Evolutionary conservation across 208 protist genomes (phyloP).

Genomic region (Balamuthia mandrillaris): DNA sequence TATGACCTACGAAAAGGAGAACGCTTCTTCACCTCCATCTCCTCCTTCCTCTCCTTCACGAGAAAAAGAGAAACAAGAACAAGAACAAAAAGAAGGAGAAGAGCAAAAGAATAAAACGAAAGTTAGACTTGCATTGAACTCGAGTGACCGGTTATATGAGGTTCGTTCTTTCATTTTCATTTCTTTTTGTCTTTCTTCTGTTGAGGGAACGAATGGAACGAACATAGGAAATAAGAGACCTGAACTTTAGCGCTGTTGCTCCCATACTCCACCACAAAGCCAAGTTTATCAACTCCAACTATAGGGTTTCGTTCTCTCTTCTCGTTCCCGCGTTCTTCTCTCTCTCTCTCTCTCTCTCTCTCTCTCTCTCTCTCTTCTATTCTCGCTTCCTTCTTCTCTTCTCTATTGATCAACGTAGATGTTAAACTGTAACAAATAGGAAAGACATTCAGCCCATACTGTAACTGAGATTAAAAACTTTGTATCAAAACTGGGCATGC

Average conservation of each 20-base stretch:
- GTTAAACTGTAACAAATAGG: too few relatives aligned
- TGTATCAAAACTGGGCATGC: conserved; percentile 24
- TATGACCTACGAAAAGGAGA: background rate
- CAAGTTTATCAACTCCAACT: conserved; percentile 50
- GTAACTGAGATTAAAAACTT: conserved; percentile 49
- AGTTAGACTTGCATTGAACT: background rate
- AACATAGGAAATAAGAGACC: conserved; percentile 40
- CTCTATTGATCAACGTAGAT: too few relatives aligned
- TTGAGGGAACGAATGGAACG: background rate
- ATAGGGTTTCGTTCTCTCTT: background rate
- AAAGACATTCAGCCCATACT: conserved; percentile 24
- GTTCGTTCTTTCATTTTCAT: background rate
- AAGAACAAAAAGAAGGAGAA: background rate
- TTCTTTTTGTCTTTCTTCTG: background rate
- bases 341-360: background rate
- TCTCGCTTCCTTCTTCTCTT: too few relatives aligned
- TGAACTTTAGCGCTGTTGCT: conserved; percentile 51
- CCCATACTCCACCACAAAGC: conserved; percentile 55
- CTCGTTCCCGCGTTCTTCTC: background rate
- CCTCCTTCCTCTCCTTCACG: background rate
- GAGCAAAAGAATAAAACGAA: background rate
- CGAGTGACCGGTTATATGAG: background rate
- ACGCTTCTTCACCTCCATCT: background rate
- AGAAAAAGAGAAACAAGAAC: background rate
- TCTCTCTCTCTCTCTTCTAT: too few relatives aligned